Evolutionary conservation across 2,329 filamentous ascomycete genomes (phyloP), one percentile per base, ranked within the genome.

Genomic region (Colletotrichum eleusines): DNA sequence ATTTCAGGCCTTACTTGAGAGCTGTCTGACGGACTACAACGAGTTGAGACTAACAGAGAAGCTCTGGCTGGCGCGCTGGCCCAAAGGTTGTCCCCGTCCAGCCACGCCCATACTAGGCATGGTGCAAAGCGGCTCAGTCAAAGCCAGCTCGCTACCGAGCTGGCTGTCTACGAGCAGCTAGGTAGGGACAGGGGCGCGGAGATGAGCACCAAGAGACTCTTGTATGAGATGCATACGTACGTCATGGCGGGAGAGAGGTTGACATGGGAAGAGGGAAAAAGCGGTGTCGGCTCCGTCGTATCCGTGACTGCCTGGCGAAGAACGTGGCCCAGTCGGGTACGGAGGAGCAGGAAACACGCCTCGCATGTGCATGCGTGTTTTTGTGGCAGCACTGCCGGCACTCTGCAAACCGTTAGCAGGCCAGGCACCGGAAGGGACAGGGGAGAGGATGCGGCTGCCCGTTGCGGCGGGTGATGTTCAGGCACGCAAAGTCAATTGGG

Each of bases 401-500:
- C 18, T 46, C 26, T 46, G 57, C n/a, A n/a, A n/a, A n/a, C 18
- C 16, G 11, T 28, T 26, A 20, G 11, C 7, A 23, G 26, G 35
- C n/a, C 16, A 16, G 38, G 38, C 38, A 58, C 40, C n/a, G 3
- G n/a, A n/a, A 11, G 40, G 33, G 31, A 16, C 40, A 33, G 1
- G n/a, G 31, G 23, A 35, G 46, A 14, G n/a, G 46, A 53, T 38
- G 35, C 26, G 16, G 20, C 31, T 11, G 40, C 11, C 60, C 44
- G 66, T 51, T 44, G 40, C 62, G 38, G 40, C 46, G 54, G 48
- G 38, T 59, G 62, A 61, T 66, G 7, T 54, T 66, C 66, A 69
- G 66, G 66, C 12, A 69, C 66, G n/a, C 20, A 69, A 69, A 69
- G 66, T 59, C 66, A 69, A 69, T 69, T 68, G 60, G 23, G 31